Evolutionary conservation across 2,329 filamentous ascomycete species (phyloP).

Genomic region (Grosmannia huntii): DNA sequence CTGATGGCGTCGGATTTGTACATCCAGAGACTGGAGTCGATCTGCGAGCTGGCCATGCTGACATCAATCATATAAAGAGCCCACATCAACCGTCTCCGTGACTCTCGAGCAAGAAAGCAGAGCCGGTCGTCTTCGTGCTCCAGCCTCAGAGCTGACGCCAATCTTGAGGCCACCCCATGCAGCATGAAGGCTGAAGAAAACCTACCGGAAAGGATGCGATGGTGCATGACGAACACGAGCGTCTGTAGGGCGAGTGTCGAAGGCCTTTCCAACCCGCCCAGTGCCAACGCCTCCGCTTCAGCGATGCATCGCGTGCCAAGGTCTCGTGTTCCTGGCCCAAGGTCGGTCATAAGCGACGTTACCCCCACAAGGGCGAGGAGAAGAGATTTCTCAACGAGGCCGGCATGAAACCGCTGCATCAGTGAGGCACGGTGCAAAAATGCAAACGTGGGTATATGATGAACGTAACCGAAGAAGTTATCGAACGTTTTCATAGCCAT

Average conservation of each 20-base stretch:
- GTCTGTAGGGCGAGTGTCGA: constrained; percentile 42
- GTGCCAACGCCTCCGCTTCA: constrained; percentile 38
- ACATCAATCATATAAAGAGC: constrained; percentile 34
- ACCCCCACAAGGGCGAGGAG: constrained; percentile 42
- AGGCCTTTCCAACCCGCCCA: constrained; percentile 39
- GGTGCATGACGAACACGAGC: constrained; percentile 32
- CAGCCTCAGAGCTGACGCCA: constrained; percentile 34
- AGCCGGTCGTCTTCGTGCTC: constrained; percentile 34
- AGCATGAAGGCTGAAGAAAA: constrained; percentile 36
- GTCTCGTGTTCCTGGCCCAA: constrained; percentile 37
- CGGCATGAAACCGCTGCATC: constrained; percentile 45
- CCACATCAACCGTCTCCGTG: constrained; percentile 34
- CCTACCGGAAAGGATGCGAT: constrained; percentile 30
- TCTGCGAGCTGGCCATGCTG: constrained; percentile 31
- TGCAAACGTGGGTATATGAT: constrained; percentile 46
- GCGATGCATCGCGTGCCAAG: constrained; percentile 42
- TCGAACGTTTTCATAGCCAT: constrained; percentile 40
- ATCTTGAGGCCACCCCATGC: constrained; percentile 30
- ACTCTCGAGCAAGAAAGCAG: constrained; percentile 30
- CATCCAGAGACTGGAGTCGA: constrained; percentile 33
- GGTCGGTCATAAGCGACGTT: constrained; percentile 40
- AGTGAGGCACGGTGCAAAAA: constrained; percentile 46
- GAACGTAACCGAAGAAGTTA: constrained; percentile 44
- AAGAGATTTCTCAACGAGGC: constrained; percentile 40
- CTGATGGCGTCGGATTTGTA: constrained; percentile 26